Evolutionary conservation across 2,329 filamentous ascomycete genomes (phyloP), one percentile per base, ranked within the genome.

Genomic region (Fusarium sp.): DNA sequence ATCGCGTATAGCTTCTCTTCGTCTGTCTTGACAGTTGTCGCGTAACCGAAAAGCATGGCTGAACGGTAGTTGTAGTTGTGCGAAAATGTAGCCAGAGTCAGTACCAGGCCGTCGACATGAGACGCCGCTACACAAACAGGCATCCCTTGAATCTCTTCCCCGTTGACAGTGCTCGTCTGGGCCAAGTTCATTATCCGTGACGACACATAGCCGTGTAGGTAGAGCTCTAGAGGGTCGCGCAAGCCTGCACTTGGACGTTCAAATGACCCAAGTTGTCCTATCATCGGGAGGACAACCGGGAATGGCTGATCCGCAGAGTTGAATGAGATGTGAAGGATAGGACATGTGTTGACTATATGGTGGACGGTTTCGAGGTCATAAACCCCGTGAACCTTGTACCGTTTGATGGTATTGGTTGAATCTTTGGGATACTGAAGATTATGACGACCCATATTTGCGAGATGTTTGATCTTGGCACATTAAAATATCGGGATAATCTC

Each of bases 51-150:
- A 7, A 96, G 83, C 5, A 94, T 83, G 7, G 92, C 92, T 34
- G 90, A 93, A 60, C 93, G 92, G 81, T 96, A 97, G 83, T 97
- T 95, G 83, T 93, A 94, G 80, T 88, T 92, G 83, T 97, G 93
- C 58, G 87, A 88, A 81, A 92, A 92, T 8, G 93, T 92, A 0
- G 93, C 93, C 8, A 97, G 85, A 13, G 92, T 87, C 43, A 97
- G 87, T 9, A 97, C 89, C 52, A 96, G 83, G 26, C 93, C 94
- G 79, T 97, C 93, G 36, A 97, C 81, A 75, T 92, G 89, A 44
- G 89, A 92, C 1, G 91, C 92, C 15, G 91, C 87, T 26, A 96
- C 84, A 73, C 88, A 92, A 45, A 97, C 81, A 1, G 93, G 92
- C 24, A 97, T 79, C 8, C 91, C 90, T 21, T 83, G 73, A 0